Evolutionary conservation across 164 flowering plant species (phyloP), one percentile per base, ranked within the genome.

Genomic region (Taxillus chinensis): DNA sequence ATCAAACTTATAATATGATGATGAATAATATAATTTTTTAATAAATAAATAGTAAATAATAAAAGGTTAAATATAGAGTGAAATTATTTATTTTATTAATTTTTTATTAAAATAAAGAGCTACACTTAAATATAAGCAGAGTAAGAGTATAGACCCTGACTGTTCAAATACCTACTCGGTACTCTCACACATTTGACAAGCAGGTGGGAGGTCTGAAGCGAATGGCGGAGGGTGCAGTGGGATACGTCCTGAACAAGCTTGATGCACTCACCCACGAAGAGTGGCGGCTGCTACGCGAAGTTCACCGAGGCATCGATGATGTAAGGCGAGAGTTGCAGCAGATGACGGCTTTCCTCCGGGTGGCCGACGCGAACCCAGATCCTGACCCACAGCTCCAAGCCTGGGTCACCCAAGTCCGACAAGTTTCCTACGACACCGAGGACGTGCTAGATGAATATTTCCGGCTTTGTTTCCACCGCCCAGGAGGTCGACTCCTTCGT

Each of bases 341-440:
- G 71, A 75, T 75, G 72, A 66, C 49, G 61, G 69, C 78, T 12
- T 75, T 70, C 56, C 16, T 75, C 10, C 58, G 53, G 40, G 84
- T 75, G 64, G 81, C 84, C 41, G 79, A 80, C 41, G 41, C 65
- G 40, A 70, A 66, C 12, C 62, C 46, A 37, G 76, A 62, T 43
- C 70, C n/a, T 12, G 62, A 63, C 56, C 75, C 74, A 12, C 43
- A 56, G 14, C 59, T 78, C 7, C 63, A 67, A 51, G 64, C 63
- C 6, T 78, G 81, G 81, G 74, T 78, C 38, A 68, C 68, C 41
- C 81, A 78, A 59, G 77, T 78, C 1, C 56, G 78, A 50, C 75
- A 75, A 8, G 76, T 73, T 9, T 75, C 77, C 1, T 60, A 62
- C 53, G 69, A 77, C 27, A 68, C 62, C 3, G 80, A 77, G 55